Evolutionary conservation across 2,329 filamentous ascomycete genomes (phyloP).

Genomic region (Clarireedia paspali): DNA sequence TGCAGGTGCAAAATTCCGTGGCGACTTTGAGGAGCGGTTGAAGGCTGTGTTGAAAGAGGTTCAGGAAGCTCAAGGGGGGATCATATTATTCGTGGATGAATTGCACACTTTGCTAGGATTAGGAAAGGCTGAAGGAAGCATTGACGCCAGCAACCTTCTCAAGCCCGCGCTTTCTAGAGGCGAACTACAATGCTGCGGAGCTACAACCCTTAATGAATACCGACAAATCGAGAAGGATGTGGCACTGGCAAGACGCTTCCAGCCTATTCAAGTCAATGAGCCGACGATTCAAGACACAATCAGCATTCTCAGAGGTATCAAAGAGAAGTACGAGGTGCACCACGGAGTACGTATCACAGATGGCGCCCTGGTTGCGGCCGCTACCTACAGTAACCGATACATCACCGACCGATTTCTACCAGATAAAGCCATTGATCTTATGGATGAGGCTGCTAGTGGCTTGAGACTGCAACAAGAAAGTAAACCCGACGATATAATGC

Average conservation of each 20-base stretch:
- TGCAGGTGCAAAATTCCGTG: conserved; percentile 89
- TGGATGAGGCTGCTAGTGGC: conserved; percentile 90
- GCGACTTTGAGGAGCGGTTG: conserved; percentile 90
- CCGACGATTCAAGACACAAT: conserved; percentile 88
- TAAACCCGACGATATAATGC: conserved; percentile 90
- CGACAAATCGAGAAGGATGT: conserved; percentile 93
- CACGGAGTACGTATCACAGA: conserved; percentile 95
- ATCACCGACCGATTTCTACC: conserved; percentile 94
- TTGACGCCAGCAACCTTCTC: conserved; percentile 89
- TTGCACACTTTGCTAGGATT: conserved; percentile 85
- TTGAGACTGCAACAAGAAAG: conserved; percentile 91
- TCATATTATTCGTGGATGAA: conserved; percentile 94
- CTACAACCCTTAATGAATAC: conserved; percentile 89
- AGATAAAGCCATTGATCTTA: conserved; percentile 94
- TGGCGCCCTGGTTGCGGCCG: conserved; percentile 82
- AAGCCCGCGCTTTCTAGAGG: conserved; percentile 91
- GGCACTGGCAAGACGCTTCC: conserved; percentile 83
- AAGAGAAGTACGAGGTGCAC: conserved; percentile 95
- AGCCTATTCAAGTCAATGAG: conserved; percentile 89
- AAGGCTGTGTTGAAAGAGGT: conserved; percentile 81
- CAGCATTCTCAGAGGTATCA: conserved; percentile 91
- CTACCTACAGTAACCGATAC: conserved; percentile 88
- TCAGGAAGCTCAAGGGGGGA: conserved; percentile 76
- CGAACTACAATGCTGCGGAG: conserved; percentile 80
- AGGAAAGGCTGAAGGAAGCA: conserved; percentile 91